phyloP scores from a whole-genome alignment of 2,329 filamentous ascomycete species.

The Nemania sp. region DNA sequence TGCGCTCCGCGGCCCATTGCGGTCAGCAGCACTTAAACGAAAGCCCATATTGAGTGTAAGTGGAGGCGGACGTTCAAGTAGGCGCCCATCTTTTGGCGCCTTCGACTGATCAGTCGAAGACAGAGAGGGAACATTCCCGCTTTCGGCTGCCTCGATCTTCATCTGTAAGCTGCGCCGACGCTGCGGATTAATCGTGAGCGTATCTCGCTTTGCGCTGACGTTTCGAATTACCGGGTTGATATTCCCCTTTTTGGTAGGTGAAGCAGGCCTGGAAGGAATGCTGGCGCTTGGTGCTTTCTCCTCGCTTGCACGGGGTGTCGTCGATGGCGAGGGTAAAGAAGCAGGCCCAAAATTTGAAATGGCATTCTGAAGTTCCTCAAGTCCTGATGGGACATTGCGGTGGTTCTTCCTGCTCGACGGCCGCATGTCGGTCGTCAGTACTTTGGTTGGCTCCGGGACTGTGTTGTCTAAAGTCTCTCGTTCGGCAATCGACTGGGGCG shows the following conservation, averaged over 20 bases:
- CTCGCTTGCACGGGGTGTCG: conserved; percentile 47
- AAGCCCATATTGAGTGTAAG: conserved; percentile 23
- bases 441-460: conserved; percentile 19
- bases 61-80: conserved; percentile 22
- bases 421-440: conserved; percentile 23
- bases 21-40: conserved; percentile 4
- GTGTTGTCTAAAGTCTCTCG: conserved; percentile 25
- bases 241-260: conserved; percentile 3
- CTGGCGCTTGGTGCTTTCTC: conserved; percentile 37
- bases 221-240: conserved; percentile 50
- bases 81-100: conserved; percentile 28
- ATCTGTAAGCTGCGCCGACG: conserved; percentile 53
- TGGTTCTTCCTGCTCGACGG: conserved; percentile 34
- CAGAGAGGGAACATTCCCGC: not conserved
- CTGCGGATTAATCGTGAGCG: conserved; percentile 50
- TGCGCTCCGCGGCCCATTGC: conserved; percentile 21
- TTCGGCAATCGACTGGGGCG: conserved; percentile 41
- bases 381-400: conserved; percentile 31
- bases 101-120: conserved; percentile 25
- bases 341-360: conserved; percentile 33
- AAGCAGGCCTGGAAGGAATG: conserved; percentile 14
- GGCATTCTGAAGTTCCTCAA: conserved; percentile 29
- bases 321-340: conserved; percentile 48
- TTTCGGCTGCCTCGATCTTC: conserved; percentile 45
- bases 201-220: conserved; percentile 55